Conservation (phyloP, 108 stramenopile genomes). For the Parietichytrium sp. region DNA sequence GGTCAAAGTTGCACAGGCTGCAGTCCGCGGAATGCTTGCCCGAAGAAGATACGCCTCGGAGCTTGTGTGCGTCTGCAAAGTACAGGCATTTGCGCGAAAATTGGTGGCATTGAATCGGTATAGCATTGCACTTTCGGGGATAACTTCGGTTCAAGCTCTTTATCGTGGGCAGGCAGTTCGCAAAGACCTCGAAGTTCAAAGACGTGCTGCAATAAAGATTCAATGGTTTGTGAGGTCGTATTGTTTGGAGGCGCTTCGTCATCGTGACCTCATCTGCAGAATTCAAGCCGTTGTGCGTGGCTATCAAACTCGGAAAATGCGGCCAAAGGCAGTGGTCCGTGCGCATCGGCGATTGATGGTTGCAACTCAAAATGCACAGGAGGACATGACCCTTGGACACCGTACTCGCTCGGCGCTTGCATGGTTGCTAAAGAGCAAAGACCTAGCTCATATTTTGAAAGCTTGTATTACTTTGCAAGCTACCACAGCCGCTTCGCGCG, state of each 20-base stretch:
- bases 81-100: background rate
- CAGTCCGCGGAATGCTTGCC: background rate
- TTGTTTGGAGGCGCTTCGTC: background rate
- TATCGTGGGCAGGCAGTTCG: background rate
- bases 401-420: conserved; percentile 57
- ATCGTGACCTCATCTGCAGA: background rate
- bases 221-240: background rate
- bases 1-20: background rate
- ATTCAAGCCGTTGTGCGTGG: conserved; percentile 18
- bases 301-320: background rate
- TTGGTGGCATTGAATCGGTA: background rate
- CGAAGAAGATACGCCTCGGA: background rate
- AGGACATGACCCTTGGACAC: conserved; percentile 37
- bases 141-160: background rate
- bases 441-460: conserved; percentile 70
- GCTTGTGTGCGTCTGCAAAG: background rate
- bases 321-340: background rate
- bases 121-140: background rate
- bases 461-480: conserved; percentile 69
- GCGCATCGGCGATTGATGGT: background rate
- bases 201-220: background rate
- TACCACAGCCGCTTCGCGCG: conserved; percentile 65
- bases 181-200: background rate
- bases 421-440: conserved; percentile 61
- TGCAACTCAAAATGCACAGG: background rate